A percentile compares a stretch with the other conserved stretches of the same genome.
Conservation (phyloP, 495 filamentous ascomycete species). For the Oidiodendron maius region DNA sequence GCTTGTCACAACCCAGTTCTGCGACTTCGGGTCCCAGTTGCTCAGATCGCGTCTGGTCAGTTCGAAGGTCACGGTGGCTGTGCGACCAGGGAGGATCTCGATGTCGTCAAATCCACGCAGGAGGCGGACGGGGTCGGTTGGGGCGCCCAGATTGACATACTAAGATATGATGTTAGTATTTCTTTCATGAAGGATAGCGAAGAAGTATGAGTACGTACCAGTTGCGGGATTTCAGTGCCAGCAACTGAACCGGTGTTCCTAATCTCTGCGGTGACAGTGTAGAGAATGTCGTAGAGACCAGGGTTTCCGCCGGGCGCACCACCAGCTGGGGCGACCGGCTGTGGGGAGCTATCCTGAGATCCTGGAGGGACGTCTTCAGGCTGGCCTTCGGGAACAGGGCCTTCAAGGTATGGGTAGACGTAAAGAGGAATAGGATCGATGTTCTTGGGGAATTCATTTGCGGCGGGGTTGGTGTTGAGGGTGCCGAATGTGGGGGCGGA, state of each 20-base stretch:
- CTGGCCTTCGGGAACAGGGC: constrained; percentile 58
- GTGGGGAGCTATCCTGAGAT: constrained; percentile 59
- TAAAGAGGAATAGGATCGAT: constrained; percentile 48
- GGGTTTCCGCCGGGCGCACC: constrained; percentile 78
- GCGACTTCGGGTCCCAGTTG: constrained; percentile 77
- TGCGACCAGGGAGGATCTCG: constrained; percentile 62
- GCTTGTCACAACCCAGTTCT: constrained; percentile 82
- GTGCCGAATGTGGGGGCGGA: constrained; percentile 67
- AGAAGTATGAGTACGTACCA: too few species aligned
- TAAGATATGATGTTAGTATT: too few species aligned
- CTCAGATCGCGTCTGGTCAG: constrained; percentile 79
- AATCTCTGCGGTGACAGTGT: constrained; percentile 69
- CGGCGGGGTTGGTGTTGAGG: constrained; percentile 50
- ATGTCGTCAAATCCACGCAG: constrained; percentile 82
- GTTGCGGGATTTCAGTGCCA: constrained; percentile 81
- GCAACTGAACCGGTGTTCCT: constrained; percentile 70
- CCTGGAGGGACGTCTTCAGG: constrained; percentile 61
- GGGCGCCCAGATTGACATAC: constrained; percentile 77
- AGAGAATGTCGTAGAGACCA: constrained; percentile 74
- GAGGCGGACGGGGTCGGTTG: constrained; percentile 62
- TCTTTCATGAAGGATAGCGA: too few species aligned
- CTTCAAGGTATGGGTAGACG: constrained; percentile 92
- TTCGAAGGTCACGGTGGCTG: constrained; percentile 57
- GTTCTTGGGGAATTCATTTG: constrained; percentile 66
- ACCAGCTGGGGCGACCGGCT: constrained; percentile 57